Conservation (phyloP, 176 grass and related monocot genomes). For the Aegilops longissima region DNA sequence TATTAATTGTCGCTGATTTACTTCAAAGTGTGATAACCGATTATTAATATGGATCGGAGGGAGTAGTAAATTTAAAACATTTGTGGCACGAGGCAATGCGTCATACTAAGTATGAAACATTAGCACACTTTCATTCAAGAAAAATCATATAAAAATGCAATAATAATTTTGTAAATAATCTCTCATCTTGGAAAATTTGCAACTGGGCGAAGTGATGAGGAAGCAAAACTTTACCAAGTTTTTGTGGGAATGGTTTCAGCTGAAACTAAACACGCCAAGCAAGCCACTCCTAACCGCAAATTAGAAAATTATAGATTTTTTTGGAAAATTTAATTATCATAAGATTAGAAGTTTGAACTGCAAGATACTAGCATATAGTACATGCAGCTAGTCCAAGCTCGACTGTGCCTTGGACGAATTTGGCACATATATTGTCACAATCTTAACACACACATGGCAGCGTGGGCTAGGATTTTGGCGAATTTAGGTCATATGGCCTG, state of each 20-base stretch:
- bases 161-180: background rate
- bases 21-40: no score
- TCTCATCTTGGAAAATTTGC: background rate
- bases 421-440: no score
- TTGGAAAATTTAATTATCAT: background rate
- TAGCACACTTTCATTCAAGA: background rate
- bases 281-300: background rate
- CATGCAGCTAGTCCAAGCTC: background rate
- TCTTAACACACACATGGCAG: no score
- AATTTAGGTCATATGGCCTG: background rate
- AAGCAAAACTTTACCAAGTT: no score
- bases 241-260: background rate
- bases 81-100: no score
- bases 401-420: no score
- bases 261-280: background rate
- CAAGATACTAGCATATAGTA: background rate
- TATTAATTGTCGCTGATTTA: no score
- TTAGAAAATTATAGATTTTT: background rate
- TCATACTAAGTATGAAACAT: background rate
- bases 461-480: background rate
- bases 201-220: no score
- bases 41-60: no score
- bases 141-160: background rate
- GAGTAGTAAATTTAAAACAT: no score
- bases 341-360: background rate